Conservation (phyloP, 495 filamentous ascomycete genomes). For the Trichocladium uniseriatum region DNA sequence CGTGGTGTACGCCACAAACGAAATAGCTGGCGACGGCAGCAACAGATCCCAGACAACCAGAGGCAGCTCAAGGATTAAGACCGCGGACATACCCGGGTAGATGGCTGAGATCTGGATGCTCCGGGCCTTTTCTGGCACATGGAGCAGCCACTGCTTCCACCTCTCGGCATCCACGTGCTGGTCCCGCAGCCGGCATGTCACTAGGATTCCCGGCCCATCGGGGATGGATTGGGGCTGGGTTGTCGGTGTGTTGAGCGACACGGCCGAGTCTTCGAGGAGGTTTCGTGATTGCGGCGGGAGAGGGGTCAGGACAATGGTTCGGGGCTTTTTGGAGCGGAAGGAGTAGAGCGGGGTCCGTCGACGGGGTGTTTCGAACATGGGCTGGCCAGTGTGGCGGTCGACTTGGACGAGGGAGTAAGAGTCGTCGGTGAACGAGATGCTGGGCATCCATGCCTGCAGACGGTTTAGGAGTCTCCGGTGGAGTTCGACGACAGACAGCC, state of each 20-base stretch:
- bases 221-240: not conserved
- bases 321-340: conserved; percentile 2
- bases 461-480: conserved; percentile 18
- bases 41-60: conserved; percentile 17
- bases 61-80: conserved; percentile 11
- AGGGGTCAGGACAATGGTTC: conserved; percentile 13
- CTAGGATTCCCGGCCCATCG: conserved; percentile 1
- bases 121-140: not conserved
- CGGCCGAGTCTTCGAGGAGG: not conserved
- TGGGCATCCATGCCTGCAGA: conserved; percentile 10
- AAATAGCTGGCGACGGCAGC: not conserved
- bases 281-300: not conserved
- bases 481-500: conserved; percentile 18
- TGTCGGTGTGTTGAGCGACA: conserved; percentile 3
- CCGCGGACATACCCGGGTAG: conserved; percentile 6
- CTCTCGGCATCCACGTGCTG: conserved; percentile 1
- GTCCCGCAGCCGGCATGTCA: conserved; percentile 5
- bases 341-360: conserved; percentile 8
- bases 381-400: conserved; percentile 6
- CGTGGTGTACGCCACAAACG: conserved; percentile 8
- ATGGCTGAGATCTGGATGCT: conserved; percentile 7
- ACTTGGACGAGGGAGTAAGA: conserved; percentile 11
- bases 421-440: conserved; percentile 7
- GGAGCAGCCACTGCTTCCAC: conserved; percentile 11
- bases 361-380: conserved; percentile 8